These are phyloP conservation scores for Lentinus brumalis DNA, from an alignment of 768 basidiomycete species.

Conservation along the genomic window DNA sequence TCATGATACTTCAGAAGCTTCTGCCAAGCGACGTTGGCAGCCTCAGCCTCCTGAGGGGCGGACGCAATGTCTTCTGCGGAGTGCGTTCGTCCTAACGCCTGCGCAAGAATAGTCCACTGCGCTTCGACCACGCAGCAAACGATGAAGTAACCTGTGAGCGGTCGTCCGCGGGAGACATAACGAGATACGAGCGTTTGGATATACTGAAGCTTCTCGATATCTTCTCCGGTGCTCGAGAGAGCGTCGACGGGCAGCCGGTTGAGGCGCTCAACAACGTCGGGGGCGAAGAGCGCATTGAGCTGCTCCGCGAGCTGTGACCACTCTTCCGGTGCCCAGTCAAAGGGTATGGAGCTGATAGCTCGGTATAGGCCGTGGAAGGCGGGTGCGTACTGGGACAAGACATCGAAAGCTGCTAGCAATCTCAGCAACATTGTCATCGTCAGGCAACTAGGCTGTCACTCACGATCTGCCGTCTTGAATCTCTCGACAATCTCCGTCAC, in stretches of 20 bases:
- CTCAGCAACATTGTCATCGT: neutral
- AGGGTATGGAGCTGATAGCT: constrained; percentile 78
- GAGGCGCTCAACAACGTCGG: constrained; percentile 68
- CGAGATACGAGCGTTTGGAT: constrained; percentile 72
- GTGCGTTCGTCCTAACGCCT: constrained; percentile 49
- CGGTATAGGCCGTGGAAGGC: constrained; percentile 86
- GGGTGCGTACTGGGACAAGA: constrained; percentile 76
- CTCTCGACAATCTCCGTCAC: constrained; percentile 56
- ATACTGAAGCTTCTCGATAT: constrained; percentile 55
- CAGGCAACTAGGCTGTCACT: constrained; percentile 28
- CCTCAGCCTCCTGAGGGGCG: constrained; percentile 70
- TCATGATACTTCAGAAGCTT: constrained; percentile 60
- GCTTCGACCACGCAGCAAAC: constrained; percentile 89
- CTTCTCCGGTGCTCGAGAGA: constrained; percentile 52
- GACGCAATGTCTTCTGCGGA: constrained; percentile 15
- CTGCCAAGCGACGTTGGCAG: constrained; percentile 82
- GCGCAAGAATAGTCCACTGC: constrained; percentile 83
- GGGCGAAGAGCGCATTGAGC: constrained; percentile 62
- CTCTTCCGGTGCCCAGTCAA: constrained; percentile 68
- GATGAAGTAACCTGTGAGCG: constrained; percentile 84
- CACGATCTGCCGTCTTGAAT: constrained; percentile 57
- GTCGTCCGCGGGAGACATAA: constrained; percentile 74
- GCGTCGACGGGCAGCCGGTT: constrained; percentile 71
- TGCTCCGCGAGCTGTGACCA: constrained; percentile 60
- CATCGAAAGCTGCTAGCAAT: constrained; percentile 55